A percentile compares a stretch with the other conserved stretches of the same genome.
Conservation (phyloP, 2,329 filamentous ascomycete genomes). For the Plenodomus biglobosus region DNA sequence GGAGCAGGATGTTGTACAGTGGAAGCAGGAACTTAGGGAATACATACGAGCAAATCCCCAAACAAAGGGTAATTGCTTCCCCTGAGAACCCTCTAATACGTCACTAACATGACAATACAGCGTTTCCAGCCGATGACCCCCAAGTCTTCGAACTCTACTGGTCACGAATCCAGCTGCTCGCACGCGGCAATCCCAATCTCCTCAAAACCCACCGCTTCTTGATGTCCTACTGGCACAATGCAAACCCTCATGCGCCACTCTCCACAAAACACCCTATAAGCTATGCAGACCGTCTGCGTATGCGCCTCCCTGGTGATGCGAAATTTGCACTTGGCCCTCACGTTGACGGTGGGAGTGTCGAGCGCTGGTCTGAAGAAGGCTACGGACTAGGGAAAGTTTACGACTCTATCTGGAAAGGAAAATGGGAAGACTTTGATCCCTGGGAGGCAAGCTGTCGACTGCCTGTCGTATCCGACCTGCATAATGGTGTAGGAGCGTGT, state of each 20-base stretch:
- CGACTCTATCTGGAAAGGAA: constrained; percentile 68
- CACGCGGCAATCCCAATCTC: constrained; percentile 51
- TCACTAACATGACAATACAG: constrained; percentile 27
- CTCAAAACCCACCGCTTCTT: constrained; percentile 52
- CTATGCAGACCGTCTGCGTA: constrained; percentile 54
- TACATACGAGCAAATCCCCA: constrained; percentile 53
- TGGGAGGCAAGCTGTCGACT: constrained; percentile 76
- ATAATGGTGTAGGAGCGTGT: constrained; percentile 79
- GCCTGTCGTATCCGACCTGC: constrained; percentile 69
- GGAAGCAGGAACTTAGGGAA: constrained; percentile 49
- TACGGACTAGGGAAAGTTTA: constrained; percentile 69
- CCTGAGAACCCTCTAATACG: not conserved
- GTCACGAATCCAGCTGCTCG: constrained; percentile 51
- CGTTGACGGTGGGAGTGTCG: constrained; percentile 54
- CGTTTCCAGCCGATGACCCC: constrained; percentile 52
- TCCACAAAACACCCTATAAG: constrained; percentile 51
- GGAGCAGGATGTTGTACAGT: constrained; percentile 47
- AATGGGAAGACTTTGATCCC: constrained; percentile 80
- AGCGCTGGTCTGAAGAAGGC: constrained; percentile 60
- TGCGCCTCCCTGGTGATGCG: constrained; percentile 58
- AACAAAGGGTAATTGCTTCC: constrained; percentile 35
- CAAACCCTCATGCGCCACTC: constrained; percentile 47
- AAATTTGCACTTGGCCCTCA: constrained; percentile 60
- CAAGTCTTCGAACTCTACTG: constrained; percentile 57
- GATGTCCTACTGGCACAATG: constrained; percentile 53